Conservation (phyloP, 768 basidiomycete species). For the Rhizopogon vinicolor region DNA sequence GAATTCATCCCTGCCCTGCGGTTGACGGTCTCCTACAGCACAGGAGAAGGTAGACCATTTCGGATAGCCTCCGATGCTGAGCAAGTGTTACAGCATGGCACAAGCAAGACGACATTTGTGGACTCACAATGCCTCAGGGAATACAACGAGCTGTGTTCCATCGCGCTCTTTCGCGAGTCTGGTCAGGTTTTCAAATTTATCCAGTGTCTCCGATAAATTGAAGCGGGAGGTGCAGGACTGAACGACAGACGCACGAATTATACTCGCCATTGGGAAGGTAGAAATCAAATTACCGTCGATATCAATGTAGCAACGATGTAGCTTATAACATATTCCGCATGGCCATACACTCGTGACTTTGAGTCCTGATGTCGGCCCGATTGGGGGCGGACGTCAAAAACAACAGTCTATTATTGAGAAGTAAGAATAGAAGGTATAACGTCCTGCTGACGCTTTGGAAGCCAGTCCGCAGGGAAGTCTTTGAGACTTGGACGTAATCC, state of each 20-base stretch:
- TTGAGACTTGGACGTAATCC: constrained; percentile 57
- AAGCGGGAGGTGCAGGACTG: constrained; percentile 47
- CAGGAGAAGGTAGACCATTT: constrained; percentile 43
- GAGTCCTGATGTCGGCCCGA: background rate
- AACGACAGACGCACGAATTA: constrained; percentile 46
- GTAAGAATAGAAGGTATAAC: background rate
- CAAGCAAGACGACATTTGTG: background rate
- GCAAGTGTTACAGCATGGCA: background rate
- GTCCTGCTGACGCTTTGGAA: constrained; percentile 35
- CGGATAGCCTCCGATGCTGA: constrained; percentile 56
- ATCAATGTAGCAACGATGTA: background rate
- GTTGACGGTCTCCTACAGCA: constrained; percentile 43
- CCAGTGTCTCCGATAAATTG: constrained; percentile 40
- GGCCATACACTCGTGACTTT: constrained; percentile 3
- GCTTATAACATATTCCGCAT: background rate
- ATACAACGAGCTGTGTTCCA: constrained; percentile 43
- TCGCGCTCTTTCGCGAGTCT: constrained; percentile 43
- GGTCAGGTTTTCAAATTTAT: constrained; percentile 44
- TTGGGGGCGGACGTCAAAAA: constrained; percentile 1
- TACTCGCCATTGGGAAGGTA: constrained; percentile 20
- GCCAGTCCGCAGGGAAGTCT: constrained; percentile 87
- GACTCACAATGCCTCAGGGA: constrained; percentile 55
- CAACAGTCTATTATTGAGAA: constrained; percentile 3
- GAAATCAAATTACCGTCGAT: background rate
- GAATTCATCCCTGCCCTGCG: constrained; percentile 55